A percentile compares a stretch with the other conserved stretches of the same genome.
Conservation (phyloP, 2,329 filamentous ascomycete genomes). For the Botrytis porri region DNA sequence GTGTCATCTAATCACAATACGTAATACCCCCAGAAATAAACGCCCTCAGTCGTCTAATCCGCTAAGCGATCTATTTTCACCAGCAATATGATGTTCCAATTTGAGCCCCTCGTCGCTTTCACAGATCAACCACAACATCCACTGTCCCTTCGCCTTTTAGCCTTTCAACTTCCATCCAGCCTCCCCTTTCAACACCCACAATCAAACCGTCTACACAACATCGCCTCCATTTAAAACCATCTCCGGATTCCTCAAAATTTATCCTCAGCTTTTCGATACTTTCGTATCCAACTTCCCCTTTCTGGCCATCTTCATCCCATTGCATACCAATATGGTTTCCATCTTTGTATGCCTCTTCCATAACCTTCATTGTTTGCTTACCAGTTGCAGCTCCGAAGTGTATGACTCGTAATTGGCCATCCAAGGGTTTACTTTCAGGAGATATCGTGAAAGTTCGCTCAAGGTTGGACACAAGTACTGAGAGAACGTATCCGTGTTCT, state of each 20-base stretch:
- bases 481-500: conserved; percentile 73
- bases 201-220: conserved; percentile 93
- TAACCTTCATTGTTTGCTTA: conserved; percentile 70
- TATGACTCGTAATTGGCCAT: conserved; percentile 68
- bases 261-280: conserved; percentile 66
- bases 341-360: conserved; percentile 61
- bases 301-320: conserved; percentile 13
- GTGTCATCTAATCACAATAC: background rate
- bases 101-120: background rate
- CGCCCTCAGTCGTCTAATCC: background rate
- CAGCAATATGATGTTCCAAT: background rate
- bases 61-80: background rate
- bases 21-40: background rate
- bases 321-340: conserved; percentile 54
- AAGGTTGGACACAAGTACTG: conserved; percentile 74
- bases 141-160: conserved; percentile 40
- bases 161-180: conserved; percentile 65
- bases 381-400: conserved; percentile 68
- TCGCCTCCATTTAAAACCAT: conserved; percentile 69
- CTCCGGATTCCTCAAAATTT: conserved; percentile 65
- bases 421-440: conserved; percentile 66
- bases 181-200: conserved; percentile 66
- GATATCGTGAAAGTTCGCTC: conserved; percentile 82
- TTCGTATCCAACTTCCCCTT: conserved; percentile 64
- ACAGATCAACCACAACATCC: conserved; percentile 31